Evolutionary conservation across 164 flowering plant genomes (phyloP), one percentile per base, ranked within the genome.

Genomic region (Paratinospora sagittata): DNA sequence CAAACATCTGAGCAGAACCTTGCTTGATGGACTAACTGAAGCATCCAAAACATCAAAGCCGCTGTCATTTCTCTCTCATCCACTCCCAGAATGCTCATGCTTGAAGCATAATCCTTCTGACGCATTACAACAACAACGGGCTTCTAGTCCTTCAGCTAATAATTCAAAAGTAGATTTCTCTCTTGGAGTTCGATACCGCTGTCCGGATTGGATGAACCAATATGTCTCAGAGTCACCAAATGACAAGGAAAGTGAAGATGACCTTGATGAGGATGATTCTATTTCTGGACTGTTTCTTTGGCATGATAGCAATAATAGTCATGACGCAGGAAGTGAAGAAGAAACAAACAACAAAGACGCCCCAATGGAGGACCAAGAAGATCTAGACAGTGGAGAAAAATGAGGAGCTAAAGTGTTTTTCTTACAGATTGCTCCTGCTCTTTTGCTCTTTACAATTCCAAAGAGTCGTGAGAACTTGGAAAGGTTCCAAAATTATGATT

Each of bases 41-140:
- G 81, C 92, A 62, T 81, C 80, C 27, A 72, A 65, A 43, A 83
- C 21, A 39, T 84, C 92, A 61, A 95, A 89, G 67, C 80, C 81
- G n/a, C 67, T 74, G 10, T 83, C 90, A 24, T 92, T 92, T 77
- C 91, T 95, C 19, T 81, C 92, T 13, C 93, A 90, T 75, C 97
- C 99, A 6, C 82, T 87, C 60, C 97, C 97, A 12, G 97, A 95
- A 69, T 95, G 97, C 80, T 85, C 92, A 66, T 92, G 98, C 78
- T 63, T 68, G 70, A 84, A 82, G 57, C 49, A 63, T 19, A 78
- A 76, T 34, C 61, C 74, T 33, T 19, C 23, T 0, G 80, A 74
- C 61, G 49, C 52, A 39, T 68, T 80, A 43, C 4, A 27, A n/a
- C n/a, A n/a, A n/a, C n/a, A n/a, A 34, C 71, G 66, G 69, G 76